A percentile compares a stretch with the other conserved stretches of the same genome.
Conservation (phyloP, 768 basidiomycete genomes). For the Crassisporium funariophilum region DNA sequence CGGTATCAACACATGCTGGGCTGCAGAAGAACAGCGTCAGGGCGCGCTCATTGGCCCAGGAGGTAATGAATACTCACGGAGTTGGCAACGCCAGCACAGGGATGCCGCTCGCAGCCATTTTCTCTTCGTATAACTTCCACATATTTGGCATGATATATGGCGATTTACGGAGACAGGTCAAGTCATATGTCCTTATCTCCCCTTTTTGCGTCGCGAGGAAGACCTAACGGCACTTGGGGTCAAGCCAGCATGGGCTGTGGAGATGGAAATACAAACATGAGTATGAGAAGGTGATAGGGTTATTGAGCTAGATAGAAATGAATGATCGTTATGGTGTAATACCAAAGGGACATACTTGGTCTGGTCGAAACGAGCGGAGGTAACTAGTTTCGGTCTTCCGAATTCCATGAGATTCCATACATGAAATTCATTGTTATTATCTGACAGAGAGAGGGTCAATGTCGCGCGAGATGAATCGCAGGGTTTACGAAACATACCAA, state of each 20-base stretch:
- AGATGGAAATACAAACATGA: slow-evolving; percentile 49
- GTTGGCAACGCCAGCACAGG: slow-evolving; percentile 28
- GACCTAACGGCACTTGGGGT: slow-evolving; percentile 32
- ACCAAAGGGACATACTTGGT: slow-evolving; percentile 40
- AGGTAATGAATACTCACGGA: slow-evolving; percentile 17
- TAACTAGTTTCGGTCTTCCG: slow-evolving; percentile 54
- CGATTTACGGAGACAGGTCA: slow-evolving; percentile 68
- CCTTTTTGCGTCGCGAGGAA: slow-evolving; percentile 52
- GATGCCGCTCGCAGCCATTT: slow-evolving; percentile 43
- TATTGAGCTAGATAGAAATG: slow-evolving; percentile 46
- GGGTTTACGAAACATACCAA: slow-evolving; percentile 47
- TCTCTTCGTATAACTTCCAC: slow-evolving; percentile 74
- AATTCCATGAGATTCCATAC: slow-evolving; percentile 60
- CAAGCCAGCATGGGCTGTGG: slow-evolving; percentile 2
- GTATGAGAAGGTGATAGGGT: slow-evolving; percentile 69
- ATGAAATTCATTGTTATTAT: slow-evolving; percentile 56
- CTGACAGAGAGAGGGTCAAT: slow-evolving; percentile 29
- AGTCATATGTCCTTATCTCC: slow-evolving; percentile 74
- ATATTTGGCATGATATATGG: slow-evolving; percentile 71
- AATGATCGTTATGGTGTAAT: slow-evolving; percentile 1
- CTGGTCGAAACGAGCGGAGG: slow-evolving; percentile 50
- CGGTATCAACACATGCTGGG: slow-evolving; percentile 57
- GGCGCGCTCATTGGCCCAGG: too few relatives aligned
- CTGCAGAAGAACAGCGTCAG: slow-evolving; percentile 30
- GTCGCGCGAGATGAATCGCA: background rate